Evolutionary conservation across 257 asterid genomes (phyloP), one percentile per base, ranked within the genome.

Genomic region (Rehmannia glutinosa): DNA sequence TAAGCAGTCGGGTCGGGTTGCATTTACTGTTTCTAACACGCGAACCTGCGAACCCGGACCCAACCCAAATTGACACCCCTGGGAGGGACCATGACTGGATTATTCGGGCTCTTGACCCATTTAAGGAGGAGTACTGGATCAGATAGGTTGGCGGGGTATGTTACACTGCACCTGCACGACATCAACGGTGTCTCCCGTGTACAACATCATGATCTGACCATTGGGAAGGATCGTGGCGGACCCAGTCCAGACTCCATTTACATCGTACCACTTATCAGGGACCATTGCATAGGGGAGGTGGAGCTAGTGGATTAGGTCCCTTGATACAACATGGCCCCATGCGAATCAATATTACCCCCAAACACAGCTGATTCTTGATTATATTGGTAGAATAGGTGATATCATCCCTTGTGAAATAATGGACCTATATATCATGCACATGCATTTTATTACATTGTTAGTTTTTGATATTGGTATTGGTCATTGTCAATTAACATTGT

Each of bases 311-410:
- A 91, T 85, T 0, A 91, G 64, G 70, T 91, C 97, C 63, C 45
- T 77, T 0, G 97, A 91, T 10, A 91, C 90, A 0, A 95, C 93
- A 43, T 91, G 97, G 75, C 90, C 97, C 97, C 97, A 91, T 62
- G 88, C 73, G 63, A n/a, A n/a, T n/a, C n/a, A n/a, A 91, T 91
- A 5, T 81, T 80, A 20, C 96, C 97, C 96, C 96, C 88, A 2
- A n/a, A n/a, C n/a, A 88, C 67, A 0, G 97, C 88, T 3, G 93
- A 75, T 9, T 91, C 95, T 2, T 88, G 97, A 49, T 88, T 91
- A 86, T 88, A 88, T 13, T 91, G 97, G 59, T 91, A 91, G 82
- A 91, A 91, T 0, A 91, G 67, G 62, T 91, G 97, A 57, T 91
- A 91, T 95, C 96, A 88, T 51, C 93, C 97, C 66, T 76, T 88